Base-by-base conservation (phyloP, 352 stramenopile genomes). In the Phytophthora aleatoria region DNA sequence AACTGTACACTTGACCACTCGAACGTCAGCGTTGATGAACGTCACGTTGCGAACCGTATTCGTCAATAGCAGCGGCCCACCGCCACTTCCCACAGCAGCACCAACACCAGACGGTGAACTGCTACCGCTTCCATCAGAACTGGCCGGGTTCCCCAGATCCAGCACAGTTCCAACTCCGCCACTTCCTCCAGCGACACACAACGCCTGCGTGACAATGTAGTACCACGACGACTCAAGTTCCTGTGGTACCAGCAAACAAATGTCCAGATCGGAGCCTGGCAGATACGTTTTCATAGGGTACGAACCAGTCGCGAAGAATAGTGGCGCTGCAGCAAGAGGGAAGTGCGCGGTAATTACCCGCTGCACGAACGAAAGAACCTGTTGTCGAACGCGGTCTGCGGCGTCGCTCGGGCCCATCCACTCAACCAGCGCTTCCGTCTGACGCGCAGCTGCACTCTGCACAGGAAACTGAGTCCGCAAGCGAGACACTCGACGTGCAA, bases 221-320 rank as follows among this genome's bases (percentile, higher is more conserved):
- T 93, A 90, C 90, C 90, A 97, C 42, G 88, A 86, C 12, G 77
- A 71, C 61, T 95, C 87, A n/a, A 95, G 55, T 30, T 90, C 84
- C 56, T 88, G 81, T 1, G 84, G 80, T 2, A 97, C 50, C 44
- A 97, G 75, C 1, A 96, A 72, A 47, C 83, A 95, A 53, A 97
- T 78, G 53, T 95, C 87, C 12, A 97, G 68, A 33, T 96, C 89
- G 10, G 90, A 91, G 1, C 89, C 89, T 3, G 91, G 91, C 2
- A 97, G 75, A 64, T 96, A 97, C 39, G 89, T 96, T 62, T 95
- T 95, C 77, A 97, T 93, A 7, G 91, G 89, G 41, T 94, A 97
- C 3, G 87, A 94, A 9, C 90, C 90, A 3, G 77, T 92, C n/a
- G 86, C 71, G 41, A 89, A 86, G 30, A 91, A 87, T 2, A 91